These are phyloP conservation scores for Bassia scoparia DNA, from an alignment of 148 eudicot species.

Conservation along the genomic window DNA sequence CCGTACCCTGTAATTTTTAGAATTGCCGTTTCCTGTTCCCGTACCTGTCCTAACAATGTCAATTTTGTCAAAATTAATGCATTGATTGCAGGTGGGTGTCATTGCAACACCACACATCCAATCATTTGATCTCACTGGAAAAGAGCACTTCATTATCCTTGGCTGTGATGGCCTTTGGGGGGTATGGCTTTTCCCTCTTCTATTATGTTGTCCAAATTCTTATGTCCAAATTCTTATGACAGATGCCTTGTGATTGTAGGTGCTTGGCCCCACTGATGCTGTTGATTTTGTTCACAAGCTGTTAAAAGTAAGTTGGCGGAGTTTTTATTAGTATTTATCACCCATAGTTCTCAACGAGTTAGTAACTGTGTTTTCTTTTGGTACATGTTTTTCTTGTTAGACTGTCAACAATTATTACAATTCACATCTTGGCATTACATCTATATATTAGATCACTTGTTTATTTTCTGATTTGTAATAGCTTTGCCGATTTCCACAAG, in stretches of 20 bases:
- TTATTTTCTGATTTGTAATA: not conserved
- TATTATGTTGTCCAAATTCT: not conserved
- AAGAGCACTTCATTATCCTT: constrained; percentile 76
- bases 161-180: constrained; percentile 98
- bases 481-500: not conserved
- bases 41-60: not conserved
- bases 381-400: too few species aligned
- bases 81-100: constrained; percentile 76
- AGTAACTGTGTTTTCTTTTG: too few species aligned
- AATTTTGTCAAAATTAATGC: constrained; percentile 13
- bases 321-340: not conserved
- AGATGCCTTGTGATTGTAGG: constrained; percentile 34
- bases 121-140: constrained; percentile 74
- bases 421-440: not conserved
- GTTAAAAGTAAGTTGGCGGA: constrained; percentile 43
- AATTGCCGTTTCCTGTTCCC: too few species aligned
- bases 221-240: not conserved
- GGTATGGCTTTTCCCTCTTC: constrained; percentile 36
- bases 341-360: too few species aligned
- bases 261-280: constrained; percentile 85
- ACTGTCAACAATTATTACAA: too few species aligned
- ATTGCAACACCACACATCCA: constrained; percentile 70
- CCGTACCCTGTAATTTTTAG: too few species aligned
- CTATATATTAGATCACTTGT: not conserved
- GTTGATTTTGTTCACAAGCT: constrained; percentile 71